These are phyloP conservation scores for Quercus engelmannii DNA, from an alignment of 306 rosid genomes.

Conservation along the genomic window DNA sequence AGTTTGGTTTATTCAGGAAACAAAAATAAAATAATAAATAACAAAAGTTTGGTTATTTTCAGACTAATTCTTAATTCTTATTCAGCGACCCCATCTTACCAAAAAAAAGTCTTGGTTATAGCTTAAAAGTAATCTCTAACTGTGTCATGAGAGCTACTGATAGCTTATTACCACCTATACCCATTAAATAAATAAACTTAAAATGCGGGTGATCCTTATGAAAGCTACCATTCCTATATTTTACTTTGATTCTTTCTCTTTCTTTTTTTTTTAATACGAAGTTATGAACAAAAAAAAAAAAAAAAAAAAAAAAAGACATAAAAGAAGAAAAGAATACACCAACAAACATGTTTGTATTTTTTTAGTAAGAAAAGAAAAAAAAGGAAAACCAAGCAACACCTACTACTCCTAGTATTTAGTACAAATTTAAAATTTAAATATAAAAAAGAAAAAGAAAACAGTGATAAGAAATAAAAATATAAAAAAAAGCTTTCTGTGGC, in stretches of 20 bases:
- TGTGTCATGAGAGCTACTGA: background rate
- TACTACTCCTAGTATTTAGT: background rate
- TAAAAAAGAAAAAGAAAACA: background rate
- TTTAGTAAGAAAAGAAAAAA: background rate
- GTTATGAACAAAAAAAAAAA: background rate
- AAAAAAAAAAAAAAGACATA: background rate
- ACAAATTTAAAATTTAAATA: background rate
- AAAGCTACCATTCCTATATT: background rate
- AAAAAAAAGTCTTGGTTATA: background rate
- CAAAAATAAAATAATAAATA: too few relatives aligned
- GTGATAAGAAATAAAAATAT: slow-evolving; percentile 4
- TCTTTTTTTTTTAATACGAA: too few relatives aligned
- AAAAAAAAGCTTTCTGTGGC: slow-evolving; percentile 50
- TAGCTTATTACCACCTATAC: background rate
- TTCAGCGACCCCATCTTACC: background rate
- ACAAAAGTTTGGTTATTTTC: background rate
- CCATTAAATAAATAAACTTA: background rate
- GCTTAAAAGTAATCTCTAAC: background rate
- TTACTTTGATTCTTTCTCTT: background rate
- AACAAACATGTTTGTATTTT: background rate
- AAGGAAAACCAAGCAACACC: background rate
- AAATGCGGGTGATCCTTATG: slow-evolving; percentile 14
- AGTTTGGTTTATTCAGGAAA: too few relatives aligned
- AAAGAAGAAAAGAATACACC: background rate
- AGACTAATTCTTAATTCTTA: background rate